Conservation (phyloP, 2,329 filamentous ascomycete genomes). For the Curvularia lunata region DNA sequence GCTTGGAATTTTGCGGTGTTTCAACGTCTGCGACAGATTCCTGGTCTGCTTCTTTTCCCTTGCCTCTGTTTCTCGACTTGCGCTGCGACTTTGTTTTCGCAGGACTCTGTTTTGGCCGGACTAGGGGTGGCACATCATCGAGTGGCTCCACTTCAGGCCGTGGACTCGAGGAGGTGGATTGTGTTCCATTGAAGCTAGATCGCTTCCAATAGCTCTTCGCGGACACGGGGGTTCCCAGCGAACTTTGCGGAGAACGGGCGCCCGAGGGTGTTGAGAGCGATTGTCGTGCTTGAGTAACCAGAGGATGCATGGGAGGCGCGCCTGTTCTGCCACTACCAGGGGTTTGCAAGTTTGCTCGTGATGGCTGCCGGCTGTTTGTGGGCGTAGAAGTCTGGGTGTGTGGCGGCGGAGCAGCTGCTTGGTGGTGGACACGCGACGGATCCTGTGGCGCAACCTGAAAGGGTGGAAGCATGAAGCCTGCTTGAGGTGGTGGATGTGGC, state of each 20-base stretch:
- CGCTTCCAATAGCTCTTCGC: conserved; percentile 42
- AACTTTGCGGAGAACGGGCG: conserved; percentile 35
- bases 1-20: conserved; percentile 23
- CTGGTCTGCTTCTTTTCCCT: conserved; percentile 34
- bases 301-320: conserved; percentile 31
- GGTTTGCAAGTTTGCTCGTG: conserved; percentile 22
- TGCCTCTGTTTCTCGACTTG: conserved; percentile 35
- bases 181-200: conserved; percentile 21
- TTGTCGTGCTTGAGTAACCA: conserved; percentile 32
- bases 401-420: conserved; percentile 29
- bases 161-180: conserved; percentile 25
- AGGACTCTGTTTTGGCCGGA: conserved; percentile 24
- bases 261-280: conserved; percentile 37
- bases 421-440: conserved; percentile 48
- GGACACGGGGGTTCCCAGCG: conserved; percentile 37
- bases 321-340: conserved; percentile 24
- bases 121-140: conserved; percentile 33
- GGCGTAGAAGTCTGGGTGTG: conserved; percentile 42
- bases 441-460: conserved; percentile 57
- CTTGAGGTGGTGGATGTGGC: conserved; percentile 49
- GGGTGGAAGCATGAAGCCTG: conserved; percentile 56
- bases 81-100: conserved; percentile 34
- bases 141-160: conserved; percentile 38
- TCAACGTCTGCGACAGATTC: conserved; percentile 19
- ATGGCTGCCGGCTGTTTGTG: conserved; percentile 24